Base-by-base conservation (phyloP, 805 yeast species). In the Saturnispora sanitii region DNA sequence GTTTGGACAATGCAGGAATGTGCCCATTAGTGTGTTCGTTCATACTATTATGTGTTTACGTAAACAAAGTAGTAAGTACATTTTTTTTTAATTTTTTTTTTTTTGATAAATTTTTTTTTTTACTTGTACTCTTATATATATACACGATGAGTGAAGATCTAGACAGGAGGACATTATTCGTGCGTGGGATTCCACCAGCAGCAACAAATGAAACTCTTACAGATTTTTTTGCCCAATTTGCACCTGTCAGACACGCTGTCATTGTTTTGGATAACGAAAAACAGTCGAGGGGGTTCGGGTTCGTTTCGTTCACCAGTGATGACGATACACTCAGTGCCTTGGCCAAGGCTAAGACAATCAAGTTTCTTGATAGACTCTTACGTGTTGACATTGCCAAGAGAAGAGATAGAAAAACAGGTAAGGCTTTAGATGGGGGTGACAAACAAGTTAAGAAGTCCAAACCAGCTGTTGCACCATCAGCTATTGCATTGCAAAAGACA, bases 221-320 rank as follows among this genome's bases (percentile, higher is more conserved):
- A 1, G 84, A 82, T 50, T 87, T 71, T 60, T 92, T 92, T 56
- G 82, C 97, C 2, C 86, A 86, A 48, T 81, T 87, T 64, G 90
- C 85, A 4, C 98, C 98, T 6, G 94, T 90, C 11, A 87, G 81
- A 61, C 98, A 92, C 61, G 95, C 96, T 2, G 88, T 87, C 34
- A 73, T 92, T 32, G 97, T 92, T 15, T 81, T 69, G 30, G 96
- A 88, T 55, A 67, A 67, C 9, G 76, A 80, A 27, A 75, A 82
- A 41, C 70, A 80, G 34, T 85, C 96, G 3, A 73, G 88, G 58
- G 97, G 98, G 2, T 92, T 88, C 62, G 98, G 98, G 3, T 92
- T 92, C 60, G 98, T 87, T 13, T 80, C 94, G 28, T 92, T 92
- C 60, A 75, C 83, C 2, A 62, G 73, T 37, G 87, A 84, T 47